Evolutionary conservation across 2,329 filamentous ascomycete genomes (phyloP).

Genomic region (Colletotrichum tropicale): DNA sequence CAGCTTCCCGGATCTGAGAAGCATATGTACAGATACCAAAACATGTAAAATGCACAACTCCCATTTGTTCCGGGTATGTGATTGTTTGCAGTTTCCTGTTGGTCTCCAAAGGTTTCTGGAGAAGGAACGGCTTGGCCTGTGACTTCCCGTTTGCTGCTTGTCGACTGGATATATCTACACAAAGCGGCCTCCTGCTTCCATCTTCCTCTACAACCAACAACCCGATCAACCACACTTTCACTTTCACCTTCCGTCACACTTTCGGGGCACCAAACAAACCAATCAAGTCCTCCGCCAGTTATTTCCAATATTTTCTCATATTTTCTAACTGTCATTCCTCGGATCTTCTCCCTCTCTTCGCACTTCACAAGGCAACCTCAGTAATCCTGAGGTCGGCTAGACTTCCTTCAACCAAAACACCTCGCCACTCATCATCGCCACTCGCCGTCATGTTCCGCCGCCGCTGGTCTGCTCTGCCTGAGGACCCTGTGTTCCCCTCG

Average conservation of each 20-base stretch:
- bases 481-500: slow-evolving; percentile 68
- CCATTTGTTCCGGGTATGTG: not conserved
- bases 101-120: not conserved
- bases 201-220: not conserved
- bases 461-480: slow-evolving; percentile 69
- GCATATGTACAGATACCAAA: not conserved
- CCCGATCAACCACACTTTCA: not conserved
- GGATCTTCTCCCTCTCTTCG: accelerated
- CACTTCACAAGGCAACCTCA: not conserved
- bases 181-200: not conserved
- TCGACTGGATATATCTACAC: not conserved
- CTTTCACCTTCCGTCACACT: not conserved
- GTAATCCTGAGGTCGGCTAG: not conserved
- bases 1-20: not conserved
- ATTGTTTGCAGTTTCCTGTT: not conserved
- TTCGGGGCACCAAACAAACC: not conserved
- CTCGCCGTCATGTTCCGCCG: slow-evolving; percentile 74
- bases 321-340: not conserved
- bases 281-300: not conserved
- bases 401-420: not conserved
- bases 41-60: slow-evolving; percentile 1
- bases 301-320: too few relatives aligned
- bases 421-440: not conserved
- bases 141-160: not conserved
- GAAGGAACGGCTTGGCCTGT: accelerated